Percentiles rank a stretch among this genome's conserved stretches.
Evolutionary conservation across 2,329 filamentous ascomycete genomes (phyloP).

Genomic region (Clonostachys rhizophaga): DNA sequence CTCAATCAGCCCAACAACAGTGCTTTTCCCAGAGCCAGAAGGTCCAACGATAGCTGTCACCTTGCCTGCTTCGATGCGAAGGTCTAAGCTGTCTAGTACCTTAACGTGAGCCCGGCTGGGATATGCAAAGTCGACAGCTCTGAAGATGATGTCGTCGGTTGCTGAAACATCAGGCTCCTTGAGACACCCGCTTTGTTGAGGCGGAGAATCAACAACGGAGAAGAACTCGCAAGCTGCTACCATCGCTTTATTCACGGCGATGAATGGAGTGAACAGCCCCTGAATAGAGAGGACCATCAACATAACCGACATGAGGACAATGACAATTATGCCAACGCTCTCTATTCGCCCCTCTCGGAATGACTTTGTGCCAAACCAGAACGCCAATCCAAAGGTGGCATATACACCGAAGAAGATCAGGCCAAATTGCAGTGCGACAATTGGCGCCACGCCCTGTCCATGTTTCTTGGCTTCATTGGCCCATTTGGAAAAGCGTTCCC

Average conservation of each 20-base stretch:
- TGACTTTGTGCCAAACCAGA: conserved; percentile 47
- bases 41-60: conserved; percentile 52
- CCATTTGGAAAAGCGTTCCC: too few species aligned
- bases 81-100: conserved; percentile 22
- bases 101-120: conserved; percentile 22
- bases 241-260: conserved; percentile 38
- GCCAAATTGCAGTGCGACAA: conserved; percentile 31
- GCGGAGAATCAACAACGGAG: conserved; percentile 30
- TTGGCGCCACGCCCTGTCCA: conserved; percentile 30
- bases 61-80: conserved; percentile 36
- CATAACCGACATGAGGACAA: conserved; percentile 42
- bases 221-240: conserved; percentile 42
- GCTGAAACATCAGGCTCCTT: conserved; percentile 36
- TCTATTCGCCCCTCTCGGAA: conserved; percentile 35
- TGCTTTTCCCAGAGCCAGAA: conserved; percentile 57
- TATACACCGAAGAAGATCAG: conserved; percentile 41
- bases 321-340: conserved; percentile 38
- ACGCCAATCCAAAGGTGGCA: conserved; percentile 39
- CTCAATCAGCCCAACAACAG: conserved; percentile 48
- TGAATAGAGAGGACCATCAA: conserved; percentile 39
- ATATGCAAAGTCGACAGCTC: conserved; percentile 16
- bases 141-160: too few species aligned
- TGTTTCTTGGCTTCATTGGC: too few species aligned
- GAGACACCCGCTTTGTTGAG: too few species aligned
- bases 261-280: conserved; percentile 37